Evolutionary conservation across 345 rosid species (phyloP).

Genomic region (Brassica nigra): DNA sequence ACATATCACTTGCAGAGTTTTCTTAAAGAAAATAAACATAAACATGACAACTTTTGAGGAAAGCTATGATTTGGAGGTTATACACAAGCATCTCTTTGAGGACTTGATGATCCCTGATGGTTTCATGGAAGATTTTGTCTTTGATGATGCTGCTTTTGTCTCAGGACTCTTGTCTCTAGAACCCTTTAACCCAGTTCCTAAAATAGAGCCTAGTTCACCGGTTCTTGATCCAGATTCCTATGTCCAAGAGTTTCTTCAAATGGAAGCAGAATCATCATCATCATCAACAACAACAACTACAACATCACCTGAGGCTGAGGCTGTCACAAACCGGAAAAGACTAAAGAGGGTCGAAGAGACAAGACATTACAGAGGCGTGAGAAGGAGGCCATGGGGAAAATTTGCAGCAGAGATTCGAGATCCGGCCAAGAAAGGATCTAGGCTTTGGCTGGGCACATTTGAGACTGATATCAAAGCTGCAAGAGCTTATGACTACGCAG

Average conservation of each 20-base stretch:
- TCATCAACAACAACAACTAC: neutral
- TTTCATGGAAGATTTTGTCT: constrained; percentile 41
- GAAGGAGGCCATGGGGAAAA: constrained; percentile 95
- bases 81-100: constrained; percentile 56
- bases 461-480: constrained; percentile 78
- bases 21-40: neutral
- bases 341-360: constrained; percentile 26
- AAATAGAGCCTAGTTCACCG: constrained; percentile 48
- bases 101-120: constrained; percentile 55
- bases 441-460: constrained; percentile 90
- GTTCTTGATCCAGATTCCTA: constrained; percentile 27
- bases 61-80: constrained; percentile 46
- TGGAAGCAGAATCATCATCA: constrained; percentile 32
- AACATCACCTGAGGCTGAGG: constrained; percentile 38
- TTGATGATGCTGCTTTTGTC: constrained; percentile 31
- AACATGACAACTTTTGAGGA: constrained; percentile 48
- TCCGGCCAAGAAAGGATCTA: constrained; percentile 68
- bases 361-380: constrained; percentile 83
- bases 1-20: constrained; percentile 16
- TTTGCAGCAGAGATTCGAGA: constrained; percentile 96
- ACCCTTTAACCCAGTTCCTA: constrained; percentile 35
- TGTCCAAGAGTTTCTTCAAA: constrained; percentile 32
- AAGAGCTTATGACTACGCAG: constrained; percentile 83
- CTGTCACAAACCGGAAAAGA: constrained; percentile 27
- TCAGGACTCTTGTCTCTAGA: constrained; percentile 44